These are phyloP conservation scores for Inonotus obliquus DNA, from an alignment of 1,284 basidiomycete species.

Conservation along the genomic window DNA sequence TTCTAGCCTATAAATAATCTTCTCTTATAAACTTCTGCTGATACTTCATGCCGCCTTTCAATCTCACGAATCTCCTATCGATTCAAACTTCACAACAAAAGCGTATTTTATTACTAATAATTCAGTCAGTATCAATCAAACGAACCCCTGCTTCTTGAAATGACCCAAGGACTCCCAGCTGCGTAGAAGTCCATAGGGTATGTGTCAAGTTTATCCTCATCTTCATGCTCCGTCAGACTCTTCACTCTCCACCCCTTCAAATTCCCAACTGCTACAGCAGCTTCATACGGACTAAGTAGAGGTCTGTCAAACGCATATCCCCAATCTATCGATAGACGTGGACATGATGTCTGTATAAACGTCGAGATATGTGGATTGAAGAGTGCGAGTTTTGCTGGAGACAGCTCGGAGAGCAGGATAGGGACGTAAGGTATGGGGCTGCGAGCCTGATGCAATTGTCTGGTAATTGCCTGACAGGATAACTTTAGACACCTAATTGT, in stretches of 20 bases:
- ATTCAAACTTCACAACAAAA: too few relatives aligned
- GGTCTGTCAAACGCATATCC: conserved; percentile 92
- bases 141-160: conserved; percentile 44
- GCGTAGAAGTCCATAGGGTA: conserved; percentile 99
- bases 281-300: conserved; percentile 92
- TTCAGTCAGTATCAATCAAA: conserved; percentile 23
- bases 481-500: background rate
- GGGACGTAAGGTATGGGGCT: conserved; percentile 74
- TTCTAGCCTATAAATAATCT: background rate
- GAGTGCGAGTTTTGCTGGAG: conserved; percentile 87
- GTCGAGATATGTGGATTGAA: conserved; percentile 79
- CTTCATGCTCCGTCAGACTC: conserved; percentile 26
- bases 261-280: conserved; percentile 80
- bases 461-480: conserved; percentile 66
- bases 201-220: conserved; percentile 28
- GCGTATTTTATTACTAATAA: too few relatives aligned
- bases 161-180: conserved; percentile 70
- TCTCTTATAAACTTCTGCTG: too few relatives aligned
- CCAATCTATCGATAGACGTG: conserved; percentile 97
- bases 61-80: background rate
- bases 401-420: conserved; percentile 93
- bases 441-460: conserved; percentile 52
- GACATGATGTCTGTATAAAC: conserved; percentile 96
- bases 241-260: conserved; percentile 59
- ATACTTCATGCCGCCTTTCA: background rate